Base-by-base conservation (phyloP, 129 eudicot genomes). In the Escallonia herrerae region DNA sequence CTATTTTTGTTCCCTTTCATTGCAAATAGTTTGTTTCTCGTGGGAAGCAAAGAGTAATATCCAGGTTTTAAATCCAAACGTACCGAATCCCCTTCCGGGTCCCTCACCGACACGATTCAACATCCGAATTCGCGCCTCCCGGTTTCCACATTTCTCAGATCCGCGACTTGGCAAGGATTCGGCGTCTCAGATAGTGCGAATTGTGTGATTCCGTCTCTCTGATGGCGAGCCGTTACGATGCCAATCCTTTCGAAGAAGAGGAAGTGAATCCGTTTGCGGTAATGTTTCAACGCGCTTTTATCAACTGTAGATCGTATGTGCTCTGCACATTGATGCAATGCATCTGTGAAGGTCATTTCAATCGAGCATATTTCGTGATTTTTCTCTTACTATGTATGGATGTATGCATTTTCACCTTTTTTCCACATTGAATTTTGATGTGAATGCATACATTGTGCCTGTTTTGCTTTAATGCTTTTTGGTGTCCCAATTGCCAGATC, bases 241-340 rank as follows among this genome's bases (percentile, higher is more conserved):
- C 86, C 8, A 91, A 91, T 76, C 96, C 96, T 2, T 91, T 91
- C 62, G 91, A 74, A 1, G 97, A 88, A 46, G 96, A 85, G 54
- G 96, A 91, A 74, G 80, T 76, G 15, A 91, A 91, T 54, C 97
- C 97, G 2, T 91, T 91, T 69, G 76, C 97, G 82, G 97, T 91
- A 84, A 65, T 73, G n/a, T 39, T 42, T 14, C 4, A 43, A 14
- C 4, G 50, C 1, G 13, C 46, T 48, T 56, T 8, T 12, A 10
- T 42, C 15, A 60, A 11, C 0, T 3, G 39, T 37, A 40, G 2
- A 3, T 40, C 33, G 33, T 22, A 22, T 22, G 33, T 22, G 1
- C 15, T 40, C 5, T 59, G 5, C 47, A 12, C 14, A 2, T 2
- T 57, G 12, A 37, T 8, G 6, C 37, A 7, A 57, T 57, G 2